phyloP scores from a whole-genome alignment of 164 flowering plant species.

The Magnolia kwangsiensis region DNA sequence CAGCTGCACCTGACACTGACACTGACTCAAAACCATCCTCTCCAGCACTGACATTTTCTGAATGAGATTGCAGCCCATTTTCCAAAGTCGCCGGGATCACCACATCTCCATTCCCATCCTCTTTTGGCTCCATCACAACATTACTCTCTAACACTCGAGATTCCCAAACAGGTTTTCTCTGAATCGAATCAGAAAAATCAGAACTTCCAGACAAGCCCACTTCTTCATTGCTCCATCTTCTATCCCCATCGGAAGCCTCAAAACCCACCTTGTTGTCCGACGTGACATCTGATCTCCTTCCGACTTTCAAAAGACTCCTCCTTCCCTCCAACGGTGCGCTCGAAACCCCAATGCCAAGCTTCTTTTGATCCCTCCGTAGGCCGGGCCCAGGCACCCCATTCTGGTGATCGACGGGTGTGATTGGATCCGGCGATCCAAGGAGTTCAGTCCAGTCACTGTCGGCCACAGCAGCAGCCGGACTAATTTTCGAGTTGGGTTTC shows the following conservation, averaged over 20 bases:
- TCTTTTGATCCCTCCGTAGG: constrained; percentile 29
- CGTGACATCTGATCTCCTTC: constrained; percentile 17
- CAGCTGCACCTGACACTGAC: constrained; percentile 14
- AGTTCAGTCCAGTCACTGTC: constrained; percentile 90
- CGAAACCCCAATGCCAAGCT: constrained; percentile 4
- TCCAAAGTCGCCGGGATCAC: constrained; percentile 1
- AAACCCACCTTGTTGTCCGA: constrained; percentile 20
- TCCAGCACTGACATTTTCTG: constrained; percentile 3
- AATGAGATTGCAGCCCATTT: constrained; percentile 12
- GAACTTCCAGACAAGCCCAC: constrained; percentile 14
- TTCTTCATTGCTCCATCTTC: constrained; percentile 37
- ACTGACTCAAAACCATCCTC: constrained; percentile 11
- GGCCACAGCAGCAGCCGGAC: constrained; percentile 24
- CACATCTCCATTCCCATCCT: constrained; percentile 3
- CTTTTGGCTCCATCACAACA: constrained; percentile 2
- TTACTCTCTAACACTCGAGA: constrained; percentile 9
- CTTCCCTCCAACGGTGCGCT: background rate
- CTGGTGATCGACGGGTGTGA: constrained; percentile 20
- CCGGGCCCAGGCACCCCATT: constrained; percentile 37
- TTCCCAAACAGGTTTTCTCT: constrained; percentile 31
- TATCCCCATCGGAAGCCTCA: constrained; percentile 16
- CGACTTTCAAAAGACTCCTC: constrained; percentile 15
- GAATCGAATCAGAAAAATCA: constrained; percentile 18
- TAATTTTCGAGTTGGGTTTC: constrained; percentile 8
- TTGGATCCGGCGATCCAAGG: constrained; percentile 40